phyloP scores from a whole-genome alignment of 768 basidiomycete genomes.

The Cystobasidium ongulense region DNA sequence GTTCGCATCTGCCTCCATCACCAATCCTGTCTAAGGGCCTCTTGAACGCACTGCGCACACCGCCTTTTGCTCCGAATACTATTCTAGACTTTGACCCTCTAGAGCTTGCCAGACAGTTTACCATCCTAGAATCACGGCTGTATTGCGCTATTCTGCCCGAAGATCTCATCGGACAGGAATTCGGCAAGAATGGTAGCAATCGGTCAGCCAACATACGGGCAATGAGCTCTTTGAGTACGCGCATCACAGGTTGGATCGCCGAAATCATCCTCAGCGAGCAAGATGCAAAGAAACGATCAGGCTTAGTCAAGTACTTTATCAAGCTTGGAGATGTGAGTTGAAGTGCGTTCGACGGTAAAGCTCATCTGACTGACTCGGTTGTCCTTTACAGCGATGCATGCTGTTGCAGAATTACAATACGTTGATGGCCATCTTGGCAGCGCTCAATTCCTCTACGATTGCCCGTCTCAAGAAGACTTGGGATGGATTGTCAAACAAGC shows the following conservation, averaged over 20 bases:
- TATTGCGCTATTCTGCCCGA: constrained; percentile 79
- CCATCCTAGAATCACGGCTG: constrained; percentile 80
- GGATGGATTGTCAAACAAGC: constrained; percentile 79
- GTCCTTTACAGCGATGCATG: constrained; percentile 62
- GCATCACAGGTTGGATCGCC: constrained; percentile 90
- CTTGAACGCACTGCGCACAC: constrained; percentile 57
- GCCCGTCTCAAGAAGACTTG: constrained; percentile 85
- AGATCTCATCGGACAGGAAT: constrained; percentile 65
- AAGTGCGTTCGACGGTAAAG: constrained; percentile 1
- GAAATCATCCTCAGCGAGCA: constrained; percentile 85
- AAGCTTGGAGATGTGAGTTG: constrained; percentile 76
- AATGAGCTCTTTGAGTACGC: constrained; percentile 78
- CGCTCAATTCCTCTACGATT: constrained; percentile 90
- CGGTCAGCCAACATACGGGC: constrained; percentile 57
- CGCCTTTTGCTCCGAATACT: constrained; percentile 52
- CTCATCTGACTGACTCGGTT: constrained; percentile 8
- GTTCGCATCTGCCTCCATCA: constrained; percentile 51
- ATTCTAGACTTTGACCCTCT: constrained; percentile 87
- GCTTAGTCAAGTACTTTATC: constrained; percentile 80
- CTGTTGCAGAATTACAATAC: constrained; percentile 82
- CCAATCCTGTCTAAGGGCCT: constrained; percentile 77
- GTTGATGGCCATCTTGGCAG: constrained; percentile 81
- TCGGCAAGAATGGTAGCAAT: constrained; percentile 55
- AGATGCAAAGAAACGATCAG: constrained; percentile 74
- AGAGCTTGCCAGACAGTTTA: constrained; percentile 87